Conservation (phyloP, 2,329 filamentous ascomycete species). For the Penicillium sp. region DNA sequence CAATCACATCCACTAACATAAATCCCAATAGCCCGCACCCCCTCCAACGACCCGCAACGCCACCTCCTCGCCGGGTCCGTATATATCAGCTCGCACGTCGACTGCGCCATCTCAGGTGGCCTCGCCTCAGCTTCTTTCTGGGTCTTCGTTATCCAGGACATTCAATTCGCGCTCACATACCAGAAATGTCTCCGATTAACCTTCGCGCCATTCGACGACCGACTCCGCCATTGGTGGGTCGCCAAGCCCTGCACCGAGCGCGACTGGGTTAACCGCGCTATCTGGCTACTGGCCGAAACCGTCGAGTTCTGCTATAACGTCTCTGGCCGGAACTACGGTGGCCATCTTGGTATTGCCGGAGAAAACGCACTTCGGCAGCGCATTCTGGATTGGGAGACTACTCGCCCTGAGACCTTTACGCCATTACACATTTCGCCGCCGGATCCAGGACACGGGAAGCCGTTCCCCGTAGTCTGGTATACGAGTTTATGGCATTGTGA, state of each 20-base stretch:
- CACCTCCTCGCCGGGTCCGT: constrained; percentile 35
- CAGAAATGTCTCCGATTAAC: constrained; percentile 30
- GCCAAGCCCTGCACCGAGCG: constrained; percentile 20
- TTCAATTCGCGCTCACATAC: constrained; percentile 32
- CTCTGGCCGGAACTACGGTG: constrained; percentile 13
- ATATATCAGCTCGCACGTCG: constrained; percentile 33
- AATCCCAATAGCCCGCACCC: constrained; percentile 24
- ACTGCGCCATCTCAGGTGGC: constrained; percentile 30
- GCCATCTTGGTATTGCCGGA: constrained; percentile 13
- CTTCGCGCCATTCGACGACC: constrained; percentile 30
- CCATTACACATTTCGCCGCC: constrained; percentile 29
- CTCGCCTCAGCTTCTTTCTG: constrained; percentile 35
- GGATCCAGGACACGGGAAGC: constrained; percentile 24
- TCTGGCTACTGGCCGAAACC: constrained; percentile 33
- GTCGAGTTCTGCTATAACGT: constrained; percentile 32
- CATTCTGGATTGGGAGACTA: constrained; percentile 28
- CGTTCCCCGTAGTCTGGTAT: constrained; percentile 33
- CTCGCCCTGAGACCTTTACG: constrained; percentile 25
- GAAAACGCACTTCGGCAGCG: constrained; percentile 21
- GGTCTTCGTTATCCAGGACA: constrained; percentile 36
- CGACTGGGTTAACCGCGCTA: constrained; percentile 32
- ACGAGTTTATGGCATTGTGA: constrained; percentile 32
- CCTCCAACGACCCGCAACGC: constrained; percentile 32
- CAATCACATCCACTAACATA: neutral
- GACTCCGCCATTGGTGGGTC: constrained; percentile 27